phyloP scores from a whole-genome alignment of 1,284 basidiomycete species.

The Marasmius oreades region DNA sequence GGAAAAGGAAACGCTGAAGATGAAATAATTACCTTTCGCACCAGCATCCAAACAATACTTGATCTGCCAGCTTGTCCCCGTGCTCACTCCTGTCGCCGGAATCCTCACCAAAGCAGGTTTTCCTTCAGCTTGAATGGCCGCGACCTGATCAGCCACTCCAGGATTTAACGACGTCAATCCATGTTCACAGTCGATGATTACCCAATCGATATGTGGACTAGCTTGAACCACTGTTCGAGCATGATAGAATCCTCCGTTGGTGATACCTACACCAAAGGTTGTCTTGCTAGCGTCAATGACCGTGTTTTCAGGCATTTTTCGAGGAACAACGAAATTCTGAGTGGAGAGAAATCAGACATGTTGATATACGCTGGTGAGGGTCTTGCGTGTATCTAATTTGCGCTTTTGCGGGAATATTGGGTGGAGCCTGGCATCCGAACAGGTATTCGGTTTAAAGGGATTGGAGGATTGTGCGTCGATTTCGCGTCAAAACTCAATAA shows the following conservation, averaged over 20 bases:
- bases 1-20: not conserved
- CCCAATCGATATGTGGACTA: slow-evolving; percentile 55
- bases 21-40: no score
- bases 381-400: no score
- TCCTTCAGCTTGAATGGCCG: slow-evolving; percentile 43
- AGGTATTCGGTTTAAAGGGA: no score
- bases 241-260: slow-evolving; percentile 48
- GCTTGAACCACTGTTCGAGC: slow-evolving; percentile 54
- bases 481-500: no score
- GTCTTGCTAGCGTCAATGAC: slow-evolving; percentile 46
- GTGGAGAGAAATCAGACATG: no score
- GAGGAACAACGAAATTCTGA: no score
- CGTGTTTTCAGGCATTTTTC: no score
- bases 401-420: no score
- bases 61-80: slow-evolving; percentile 61
- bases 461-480: no score
- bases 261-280: slow-evolving; percentile 72
- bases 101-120: slow-evolving; percentile 57
- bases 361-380: no score
- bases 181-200: slow-evolving; percentile 65
- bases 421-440: no score
- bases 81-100: slow-evolving; percentile 53
- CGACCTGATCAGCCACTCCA: slow-evolving; percentile 49
- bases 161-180: slow-evolving; percentile 53
- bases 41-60: slow-evolving; percentile 65